Evolutionary conservation across 352 stramenopile species (phyloP).

Genomic region (Globisporangium paddicum): DNA sequence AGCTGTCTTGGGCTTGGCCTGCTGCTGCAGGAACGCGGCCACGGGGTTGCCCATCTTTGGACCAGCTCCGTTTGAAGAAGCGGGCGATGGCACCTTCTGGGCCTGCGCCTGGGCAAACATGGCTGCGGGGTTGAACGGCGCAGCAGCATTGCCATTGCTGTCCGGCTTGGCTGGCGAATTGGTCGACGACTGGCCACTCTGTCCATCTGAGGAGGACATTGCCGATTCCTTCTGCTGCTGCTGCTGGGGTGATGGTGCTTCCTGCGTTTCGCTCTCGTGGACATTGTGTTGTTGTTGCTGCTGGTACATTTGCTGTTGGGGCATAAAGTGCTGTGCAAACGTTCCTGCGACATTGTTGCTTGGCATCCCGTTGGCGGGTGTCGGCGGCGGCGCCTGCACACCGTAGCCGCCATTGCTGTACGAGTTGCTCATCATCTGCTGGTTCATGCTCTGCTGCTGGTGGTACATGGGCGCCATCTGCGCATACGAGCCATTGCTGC

Average conservation of each 20-base stretch:
- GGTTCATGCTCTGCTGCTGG: constrained; percentile 14
- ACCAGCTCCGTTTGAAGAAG: background rate
- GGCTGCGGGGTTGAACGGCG: constrained; percentile 42
- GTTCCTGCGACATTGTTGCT: constrained; percentile 29
- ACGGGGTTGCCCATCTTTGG: constrained; percentile 31
- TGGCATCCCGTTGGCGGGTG: constrained; percentile 5
- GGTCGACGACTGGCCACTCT: constrained; percentile 10
- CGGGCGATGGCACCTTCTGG: constrained; percentile 16
- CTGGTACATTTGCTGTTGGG: constrained; percentile 13
- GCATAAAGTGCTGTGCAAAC: constrained; percentile 37
- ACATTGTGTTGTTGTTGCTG: constrained; percentile 11
- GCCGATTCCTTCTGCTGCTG: constrained; percentile 17
- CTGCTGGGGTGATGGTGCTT: constrained; percentile 19
- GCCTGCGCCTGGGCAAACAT: constrained; percentile 53
- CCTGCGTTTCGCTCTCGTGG: constrained; percentile 13
- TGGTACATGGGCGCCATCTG: constrained; percentile 28
- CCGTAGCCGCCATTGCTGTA: constrained; percentile 9
- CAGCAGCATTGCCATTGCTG: background rate
- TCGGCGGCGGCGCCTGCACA: constrained; percentile 4
- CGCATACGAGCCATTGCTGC: constrained; percentile 24
- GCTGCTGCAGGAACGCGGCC: constrained; percentile 49
- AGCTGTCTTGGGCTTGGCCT: constrained; percentile 27
- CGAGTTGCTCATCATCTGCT: constrained; percentile 19
- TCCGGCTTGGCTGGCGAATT: constrained; percentile 9
- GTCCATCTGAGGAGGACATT: background rate